Base-by-base conservation (phyloP, 2,329 filamentous ascomycete genomes). In the Colletotrichum sp. region DNA sequence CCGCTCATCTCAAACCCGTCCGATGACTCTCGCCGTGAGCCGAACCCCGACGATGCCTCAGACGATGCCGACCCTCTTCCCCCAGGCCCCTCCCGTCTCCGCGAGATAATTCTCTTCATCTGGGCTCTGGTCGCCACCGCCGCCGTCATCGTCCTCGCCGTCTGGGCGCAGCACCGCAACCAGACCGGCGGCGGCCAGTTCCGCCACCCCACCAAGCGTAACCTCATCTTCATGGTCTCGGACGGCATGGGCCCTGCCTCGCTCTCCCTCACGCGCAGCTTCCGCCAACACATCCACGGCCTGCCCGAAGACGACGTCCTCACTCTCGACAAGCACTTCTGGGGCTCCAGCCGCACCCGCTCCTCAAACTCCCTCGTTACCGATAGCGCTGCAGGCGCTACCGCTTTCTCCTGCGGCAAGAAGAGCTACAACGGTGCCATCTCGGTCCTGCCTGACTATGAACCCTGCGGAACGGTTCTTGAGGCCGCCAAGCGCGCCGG, bases 341-440 rank as follows among this genome's bases (percentile, higher is more conserved):
- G 98, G 86, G 97, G 97, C 68, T 93, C 94, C 72, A 97, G 94
- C 76, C 90, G 97, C 74, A 99, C 97, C 24, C 89, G 95, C 70
- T 98, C 95, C 66, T 93, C 91, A 77, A 95, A 90, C 80, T 96
- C 93, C 71, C 87, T 98, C 74, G 93, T 99, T 66, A 99, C 97
- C 2, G 97, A 99, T 84, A 98, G 94, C 73, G 97, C 97, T 7
- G 97, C 97, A n/a, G 97, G 97, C 47, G 97, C 97, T 5, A 99
- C 97, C 1, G 97, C 97, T 1, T 99, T 99, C 83, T 95, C 95
- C 4, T 99, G 97, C 80, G 96, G 92, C 24, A 86, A 89, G 81
- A 99, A 99, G 90, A 98, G 93, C 82, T 99, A 99, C 86, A 99
- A 99, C 81, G 95, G 95, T 62, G 97, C 97, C 77, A 98, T 99